Evolutionary conservation across 192 early-diverging fungal species (phyloP), one percentile per base, ranked within the genome.

Genomic region (Globomyces pollinis-pini): DNA sequence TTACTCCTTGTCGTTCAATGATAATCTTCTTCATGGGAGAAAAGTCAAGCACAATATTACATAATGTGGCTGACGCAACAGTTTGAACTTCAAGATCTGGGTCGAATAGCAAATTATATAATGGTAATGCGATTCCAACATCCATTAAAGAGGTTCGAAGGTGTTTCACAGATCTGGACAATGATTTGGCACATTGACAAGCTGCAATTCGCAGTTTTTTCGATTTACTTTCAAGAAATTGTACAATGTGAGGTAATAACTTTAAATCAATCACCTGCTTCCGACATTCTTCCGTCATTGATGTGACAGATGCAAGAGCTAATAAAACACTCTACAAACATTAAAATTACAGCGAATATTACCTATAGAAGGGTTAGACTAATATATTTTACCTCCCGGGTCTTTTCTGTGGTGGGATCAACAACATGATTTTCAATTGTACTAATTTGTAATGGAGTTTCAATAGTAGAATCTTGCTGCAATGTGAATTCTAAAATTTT

Each of bases 31-130:
- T 76, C 87, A 91, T 88, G 0, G 91, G 88, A 9, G 86, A 85
- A 50, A 93, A 88, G 43, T 91, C 90, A 18, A 94, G 61, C 3
- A 88, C 85, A 38, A 94, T 76, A 50, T 94, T 94, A 67, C 91
- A 91, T 1, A 94, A 60, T 0, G 86, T 84, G 3, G 86, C 91
- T 35, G 78, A 84, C 2, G 88, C 89, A 11, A 72, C 74, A 26
- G 78, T 74, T 34, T 84, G 81, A 0, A 91, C 86, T 7, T 76
- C 70, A 2, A 69, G 61, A 36, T 76, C 78, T 28, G 71, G 65
- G 66, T 89, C 88, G 4, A 70, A 62, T 13, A 91, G 65, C 0
- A 91, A 60, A 67, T 75, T 70, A 57, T 89, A 81, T 32, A 94
- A 64, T 16, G 88, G 86, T 4, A 57, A 21, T 12, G 78, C 82